A percentile compares a stretch with the other conserved stretches of the same genome.
Conservation (phyloP, 331 rosid genomes). For the Quercus phellos region DNA sequence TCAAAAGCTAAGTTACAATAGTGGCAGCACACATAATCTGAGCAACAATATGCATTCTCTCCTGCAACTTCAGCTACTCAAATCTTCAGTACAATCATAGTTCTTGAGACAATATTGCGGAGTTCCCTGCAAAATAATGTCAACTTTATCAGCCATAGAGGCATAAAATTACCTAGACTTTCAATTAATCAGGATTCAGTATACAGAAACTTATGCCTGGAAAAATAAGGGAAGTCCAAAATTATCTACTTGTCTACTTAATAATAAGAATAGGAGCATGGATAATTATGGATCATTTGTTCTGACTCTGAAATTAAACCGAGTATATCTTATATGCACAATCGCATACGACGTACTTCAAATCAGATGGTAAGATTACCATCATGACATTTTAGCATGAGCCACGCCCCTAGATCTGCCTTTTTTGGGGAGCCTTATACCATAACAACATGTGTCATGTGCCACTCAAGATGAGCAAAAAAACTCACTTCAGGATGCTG, state of each 20-base stretch:
- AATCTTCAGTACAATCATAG: conserved; percentile 13
- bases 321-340: background rate
- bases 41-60: conserved; percentile 18
- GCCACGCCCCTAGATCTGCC: background rate
- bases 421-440: background rate
- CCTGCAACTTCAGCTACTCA: conserved; percentile 16
- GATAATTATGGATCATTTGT: background rate
- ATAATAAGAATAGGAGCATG: background rate
- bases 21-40: conserved; percentile 14
- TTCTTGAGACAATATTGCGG: conserved; percentile 21
- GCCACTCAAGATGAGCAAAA: background rate
- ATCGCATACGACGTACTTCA: background rate
- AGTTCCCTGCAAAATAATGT: conserved; percentile 37
- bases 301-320: background rate
- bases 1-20: conserved; percentile 13
- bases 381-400: background rate
- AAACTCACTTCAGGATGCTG: background rate
- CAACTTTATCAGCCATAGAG: conserved; percentile 3
- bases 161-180: background rate
- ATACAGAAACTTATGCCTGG: background rate
- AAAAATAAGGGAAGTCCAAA: background rate
- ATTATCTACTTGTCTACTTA: background rate
- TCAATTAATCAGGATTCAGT: background rate
- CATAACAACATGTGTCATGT: background rate
- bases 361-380: background rate